Base-by-base conservation (phyloP, 2,329 filamentous ascomycete species). In the Trichoderma hamatum region DNA sequence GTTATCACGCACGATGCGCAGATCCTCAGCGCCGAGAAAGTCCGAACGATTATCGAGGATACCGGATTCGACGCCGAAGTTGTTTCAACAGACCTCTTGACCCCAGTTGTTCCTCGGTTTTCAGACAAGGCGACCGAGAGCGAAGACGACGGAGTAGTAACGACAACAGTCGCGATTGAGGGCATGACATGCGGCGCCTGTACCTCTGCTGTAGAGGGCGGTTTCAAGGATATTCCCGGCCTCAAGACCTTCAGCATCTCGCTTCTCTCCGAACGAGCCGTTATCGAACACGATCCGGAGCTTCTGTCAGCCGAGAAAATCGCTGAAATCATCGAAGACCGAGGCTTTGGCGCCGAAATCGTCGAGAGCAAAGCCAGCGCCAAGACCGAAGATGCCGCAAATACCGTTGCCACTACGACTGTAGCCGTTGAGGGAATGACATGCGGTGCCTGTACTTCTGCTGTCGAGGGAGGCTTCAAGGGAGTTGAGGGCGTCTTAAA, bases 381-480 rank as follows among this genome's bases (percentile, higher is more conserved):
- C 24, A 72, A 68, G 61, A 67, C 51, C 54, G 73, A 79, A 62
- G 79, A 76, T 70, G 74, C 78, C 70, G 77, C 77, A 69, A 79
- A 83, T 71, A 80, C 82, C 62, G 75, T 87, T 4, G 84, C 90
- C 68, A 92, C 89, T 0, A 97, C 94, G 0, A 98, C 94, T 0
- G 86, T 99, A 21, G 89, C 92, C 5, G 92, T 99, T 67, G 93
- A 96, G 73, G 96, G 96, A 62, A 99, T 99, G 96, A 99, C 96
- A 1, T 98, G 96, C 77, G 95, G 95, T 26, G 93, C 96, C 52
- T 99, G 96, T 80, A 98, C 96, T 0, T 95, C 95, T 1, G 94
- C 95, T 6, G 89, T 98, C 1, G 92, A 97, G 76, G 86, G 88
- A 62, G 93, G 92, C 3, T 96, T 99, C 80, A 88, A 89, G 73